Percentiles rank a stretch among this genome's conserved stretches.
phyloP scores from a whole-genome alignment of 2,329 filamentous ascomycete species.

The Xylaria sp. region DNA sequence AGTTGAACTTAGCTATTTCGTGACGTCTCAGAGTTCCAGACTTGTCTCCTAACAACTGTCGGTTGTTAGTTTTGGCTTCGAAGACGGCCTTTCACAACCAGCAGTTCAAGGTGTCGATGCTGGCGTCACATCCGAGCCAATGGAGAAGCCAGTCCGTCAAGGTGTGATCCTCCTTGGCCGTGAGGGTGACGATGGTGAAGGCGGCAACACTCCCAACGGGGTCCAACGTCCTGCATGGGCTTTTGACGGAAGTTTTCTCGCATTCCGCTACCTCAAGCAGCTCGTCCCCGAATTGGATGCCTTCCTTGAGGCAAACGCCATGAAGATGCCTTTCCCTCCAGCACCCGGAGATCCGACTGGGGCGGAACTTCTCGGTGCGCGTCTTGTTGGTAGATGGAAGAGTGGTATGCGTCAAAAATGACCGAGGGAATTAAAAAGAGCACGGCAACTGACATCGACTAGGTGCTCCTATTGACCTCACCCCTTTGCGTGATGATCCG shows the following conservation, averaged over 20 bases:
- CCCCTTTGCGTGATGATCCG: constrained; percentile 30
- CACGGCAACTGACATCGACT: not conserved
- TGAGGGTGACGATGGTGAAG: constrained; percentile 29
- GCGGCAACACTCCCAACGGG: not conserved
- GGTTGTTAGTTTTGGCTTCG: constrained; percentile 35
- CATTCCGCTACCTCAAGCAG: constrained; percentile 40
- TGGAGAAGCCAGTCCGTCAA: constrained; percentile 31
- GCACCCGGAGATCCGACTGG: constrained; percentile 21
- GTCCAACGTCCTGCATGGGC: constrained; percentile 35
- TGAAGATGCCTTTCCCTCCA: not conserved
- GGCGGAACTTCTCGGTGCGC: constrained; percentile 37
- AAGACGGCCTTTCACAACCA: constrained; percentile 40
- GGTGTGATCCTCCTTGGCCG: constrained; percentile 35
- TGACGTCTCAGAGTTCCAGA: not conserved
- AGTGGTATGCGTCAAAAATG: constrained; percentile 12
- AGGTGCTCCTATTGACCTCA: constrained; percentile 34
- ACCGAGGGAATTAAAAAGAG: not conserved
- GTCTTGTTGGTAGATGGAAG: constrained; percentile 42
- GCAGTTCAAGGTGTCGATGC: constrained; percentile 31
- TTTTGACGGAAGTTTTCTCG: constrained; percentile 40
- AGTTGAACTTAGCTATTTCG: constrained; percentile 10
- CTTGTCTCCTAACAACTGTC: not conserved
- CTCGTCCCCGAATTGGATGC: constrained; percentile 41
- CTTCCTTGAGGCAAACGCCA: constrained; percentile 30
- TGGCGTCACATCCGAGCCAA: constrained; percentile 14